Conservation (phyloP, 148 eudicot species). For the Hydrangea macrophylla region DNA sequence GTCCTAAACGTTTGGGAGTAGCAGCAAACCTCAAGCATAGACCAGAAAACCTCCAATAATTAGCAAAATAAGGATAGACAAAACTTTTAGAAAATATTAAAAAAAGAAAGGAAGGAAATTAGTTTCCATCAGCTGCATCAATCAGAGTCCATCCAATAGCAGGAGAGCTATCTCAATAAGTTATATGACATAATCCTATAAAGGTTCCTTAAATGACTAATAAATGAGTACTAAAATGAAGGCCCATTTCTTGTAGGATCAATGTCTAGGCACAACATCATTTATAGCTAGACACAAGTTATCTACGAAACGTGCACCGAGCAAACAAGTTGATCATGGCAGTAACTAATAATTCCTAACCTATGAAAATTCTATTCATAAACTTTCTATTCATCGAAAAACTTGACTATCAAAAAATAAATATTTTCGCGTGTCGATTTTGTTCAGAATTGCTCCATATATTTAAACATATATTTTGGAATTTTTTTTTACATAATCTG, state of each 20-base stretch:
- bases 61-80: not conserved
- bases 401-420: not conserved
- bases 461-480: not conserved
- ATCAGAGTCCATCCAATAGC: not conserved
- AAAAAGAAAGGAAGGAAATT: not conserved
- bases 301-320: not conserved
- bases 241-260: not conserved
- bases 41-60: slow-evolving; percentile 21
- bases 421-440: not conserved
- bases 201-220: no score
- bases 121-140: not conserved
- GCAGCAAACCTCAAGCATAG: not conserved
- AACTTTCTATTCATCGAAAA: no score
- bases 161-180: not conserved
- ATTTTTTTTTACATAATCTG: no score
- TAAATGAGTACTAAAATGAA: not conserved
- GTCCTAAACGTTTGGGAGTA: no score
- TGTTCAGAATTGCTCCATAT: not conserved
- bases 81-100: not conserved
- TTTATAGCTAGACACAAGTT: no score
- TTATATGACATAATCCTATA: not conserved
- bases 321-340: not conserved
- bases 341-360: not conserved
- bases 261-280: not conserved
- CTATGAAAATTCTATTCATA: not conserved